Evolutionary conservation across 1,139 yeast genomes (phyloP), one percentile per base, ranked within the genome.

Genomic region (Debaryomyces subglobosus): DNA sequence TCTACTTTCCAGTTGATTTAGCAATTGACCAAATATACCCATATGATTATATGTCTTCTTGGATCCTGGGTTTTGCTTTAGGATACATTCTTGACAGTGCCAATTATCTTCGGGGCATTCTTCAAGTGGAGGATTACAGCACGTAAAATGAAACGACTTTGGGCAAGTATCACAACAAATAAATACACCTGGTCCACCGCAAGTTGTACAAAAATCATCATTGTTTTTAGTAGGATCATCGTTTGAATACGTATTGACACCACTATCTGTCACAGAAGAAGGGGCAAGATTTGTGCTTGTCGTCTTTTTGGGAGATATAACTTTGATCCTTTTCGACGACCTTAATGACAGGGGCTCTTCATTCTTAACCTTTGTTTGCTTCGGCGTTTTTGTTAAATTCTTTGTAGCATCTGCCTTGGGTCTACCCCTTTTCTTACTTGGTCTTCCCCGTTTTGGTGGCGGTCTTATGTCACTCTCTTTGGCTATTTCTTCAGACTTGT

Each of bases 101-200:
- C 98, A 94, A 58, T 84, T 90, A 27, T 89, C 97, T 47, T 86
- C 95, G 0, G 97, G 97, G 7, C 91, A 73, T 38, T 82, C 77
- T 53, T 87, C 94, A 23, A 87, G 68, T 0, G 99, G 98, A 2
- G 98, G 98, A 57, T 89, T 88, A 53, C 94, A 81, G 64, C 99
- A 94, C 10, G 89, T 77, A 61, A 94, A 90, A 63, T 94, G 99
- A 65, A 92, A 94, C 1, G 97, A 89, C 59, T 79, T 80, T 0
- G 97, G 97, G 66, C 99, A 94, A 2, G 89, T 77, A 58, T 94
- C 99, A 69, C 99, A 94, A 67, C 98, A 94, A 27, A 94, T 75
- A 55, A 94, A 90, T 34, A 89, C 77, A 7, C 99, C 99, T 0
- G 92, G 75, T 24, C 91, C 90, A 1, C 95, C 91, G 68, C 99